Conservation (phyloP, 805 yeast species). For the Pachysolen tannophilus region DNA sequence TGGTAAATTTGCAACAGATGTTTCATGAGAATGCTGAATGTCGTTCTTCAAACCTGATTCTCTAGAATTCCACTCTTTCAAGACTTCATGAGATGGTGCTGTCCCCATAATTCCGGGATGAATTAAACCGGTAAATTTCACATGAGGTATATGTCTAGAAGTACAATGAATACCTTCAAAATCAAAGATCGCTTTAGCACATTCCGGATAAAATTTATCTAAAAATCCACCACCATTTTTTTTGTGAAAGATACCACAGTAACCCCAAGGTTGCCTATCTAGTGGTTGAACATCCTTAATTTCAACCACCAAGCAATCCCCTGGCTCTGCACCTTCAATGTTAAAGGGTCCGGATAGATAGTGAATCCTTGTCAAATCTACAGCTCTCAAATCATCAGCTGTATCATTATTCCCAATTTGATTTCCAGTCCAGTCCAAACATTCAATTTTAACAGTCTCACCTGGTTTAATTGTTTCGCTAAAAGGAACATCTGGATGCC, state of each 20-base stretch:
- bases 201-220: too few relatives aligned
- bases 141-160: conserved; percentile 43
- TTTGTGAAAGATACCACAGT: too few relatives aligned
- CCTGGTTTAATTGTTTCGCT: conserved; percentile 30
- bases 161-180: conserved; percentile 43
- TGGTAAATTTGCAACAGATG: conserved; percentile 33
- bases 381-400: conserved; percentile 39
- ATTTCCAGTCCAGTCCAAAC: conserved; percentile 49
- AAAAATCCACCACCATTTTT: too few relatives aligned
- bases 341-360: too few relatives aligned
- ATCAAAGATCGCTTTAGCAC: too few relatives aligned
- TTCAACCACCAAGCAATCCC: too few relatives aligned
- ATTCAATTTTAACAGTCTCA: conserved; percentile 39
- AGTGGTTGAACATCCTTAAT: too few relatives aligned
- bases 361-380: conserved; percentile 36
- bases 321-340: too few relatives aligned
- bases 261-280: too few relatives aligned
- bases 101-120: conserved; percentile 47
- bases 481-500: conserved; percentile 46
- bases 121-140: conserved; percentile 39
- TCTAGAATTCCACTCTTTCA: conserved; percentile 36
- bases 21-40: conserved; percentile 25
- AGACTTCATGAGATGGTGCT: conserved; percentile 36
- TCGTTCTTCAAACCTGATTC: conserved; percentile 29
- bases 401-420: conserved; percentile 37